Evolutionary conservation across 768 basidiomycete genomes (phyloP).

Genomic region (Termitomyces sp.): DNA sequence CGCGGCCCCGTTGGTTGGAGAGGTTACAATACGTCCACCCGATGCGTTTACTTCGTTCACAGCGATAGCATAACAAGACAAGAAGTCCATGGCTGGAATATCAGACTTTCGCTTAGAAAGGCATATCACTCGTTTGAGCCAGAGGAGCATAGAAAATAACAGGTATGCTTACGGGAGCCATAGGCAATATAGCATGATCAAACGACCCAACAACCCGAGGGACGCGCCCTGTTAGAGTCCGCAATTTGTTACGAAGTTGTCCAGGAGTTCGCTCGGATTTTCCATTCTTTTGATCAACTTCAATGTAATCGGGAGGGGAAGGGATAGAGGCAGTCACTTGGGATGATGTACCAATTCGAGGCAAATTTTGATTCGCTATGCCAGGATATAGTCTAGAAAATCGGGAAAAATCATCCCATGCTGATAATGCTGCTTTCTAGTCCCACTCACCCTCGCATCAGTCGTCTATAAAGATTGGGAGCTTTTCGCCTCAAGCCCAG

Average conservation of each 20-base stretch:
- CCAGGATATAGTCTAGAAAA: constrained; percentile 42
- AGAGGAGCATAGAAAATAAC: constrained; percentile 8
- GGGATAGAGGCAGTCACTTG: constrained; percentile 19
- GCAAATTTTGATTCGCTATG: constrained; percentile 29
- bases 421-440: neutral
- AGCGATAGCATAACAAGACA: constrained; percentile 92
- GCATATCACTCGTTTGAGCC: neutral
- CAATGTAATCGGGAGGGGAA: constrained; percentile 16
- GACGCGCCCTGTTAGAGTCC: constrained; percentile 22
- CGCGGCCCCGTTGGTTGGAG: constrained; percentile 90
- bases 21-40: constrained; percentile 92
- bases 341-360: constrained; percentile 28
- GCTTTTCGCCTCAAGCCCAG: constrained; percentile 77
- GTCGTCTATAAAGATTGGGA: constrained; percentile 82
- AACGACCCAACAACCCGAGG: constrained; percentile 67
- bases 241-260: neutral
- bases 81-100: constrained; percentile 91
- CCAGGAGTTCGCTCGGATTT: constrained; percentile 5
- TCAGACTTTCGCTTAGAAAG: constrained; percentile 66
- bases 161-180: constrained; percentile 64
- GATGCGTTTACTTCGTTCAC: constrained; percentile 94
- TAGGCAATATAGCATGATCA: constrained; percentile 75
- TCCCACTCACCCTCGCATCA: constrained; percentile 75
- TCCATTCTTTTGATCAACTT: constrained; percentile 7
- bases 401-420: constrained; percentile 18